Evolutionary conservation across 2,329 filamentous ascomycete genomes (phyloP), one percentile per base, ranked within the genome.

Genomic region (Diaporthe ampelina): DNA sequence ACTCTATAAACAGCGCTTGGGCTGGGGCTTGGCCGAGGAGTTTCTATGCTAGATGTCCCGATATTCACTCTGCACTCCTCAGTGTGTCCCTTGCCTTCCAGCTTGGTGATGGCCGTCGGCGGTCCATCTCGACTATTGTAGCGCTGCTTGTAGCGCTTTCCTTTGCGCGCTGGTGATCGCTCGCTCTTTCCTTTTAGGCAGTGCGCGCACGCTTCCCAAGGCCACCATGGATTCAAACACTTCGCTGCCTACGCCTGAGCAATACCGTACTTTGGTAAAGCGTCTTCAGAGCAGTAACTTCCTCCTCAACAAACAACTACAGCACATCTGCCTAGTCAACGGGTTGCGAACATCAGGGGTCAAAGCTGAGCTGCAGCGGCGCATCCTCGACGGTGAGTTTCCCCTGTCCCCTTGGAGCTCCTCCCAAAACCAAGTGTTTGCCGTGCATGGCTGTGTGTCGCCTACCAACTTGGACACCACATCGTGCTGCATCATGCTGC

Each of bases 351-450:
- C 94, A 75, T 94, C 93, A 37, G 97, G 97, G 26, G 93, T 97
- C 79, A 99, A 99, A 87, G 91, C 91, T 45, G 90, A 94, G 56
- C 86, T 98, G 75, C 95, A 98, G 84, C 85, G 86, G 74, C 92
- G 96, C 79, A 94, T 98, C 76, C 90, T 93, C 76, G 87, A 90
- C 74, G 90, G 97, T 98, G 88, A 84, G 94, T 91, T 71, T 73
- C 70, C n/a, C 40, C 45, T n/a, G 40, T 10, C 19, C 19, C 45
- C 45, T 48, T 15, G 6, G 21, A n/a, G 45, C 45, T 32, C 8
- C 11, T n/a, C 50, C 26, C 35, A 21, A n/a, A 11, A 4, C 58
- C 6, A n/a, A 29, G 9, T 32, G 24, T 32, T n/a, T 54, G n/a
- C 37, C 54, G n/a, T 43, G 43, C 48, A 15, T 32, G 32, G 15